Base-by-base conservation (phyloP, 805 yeast genomes). In the Yarrowia sp. region DNA sequence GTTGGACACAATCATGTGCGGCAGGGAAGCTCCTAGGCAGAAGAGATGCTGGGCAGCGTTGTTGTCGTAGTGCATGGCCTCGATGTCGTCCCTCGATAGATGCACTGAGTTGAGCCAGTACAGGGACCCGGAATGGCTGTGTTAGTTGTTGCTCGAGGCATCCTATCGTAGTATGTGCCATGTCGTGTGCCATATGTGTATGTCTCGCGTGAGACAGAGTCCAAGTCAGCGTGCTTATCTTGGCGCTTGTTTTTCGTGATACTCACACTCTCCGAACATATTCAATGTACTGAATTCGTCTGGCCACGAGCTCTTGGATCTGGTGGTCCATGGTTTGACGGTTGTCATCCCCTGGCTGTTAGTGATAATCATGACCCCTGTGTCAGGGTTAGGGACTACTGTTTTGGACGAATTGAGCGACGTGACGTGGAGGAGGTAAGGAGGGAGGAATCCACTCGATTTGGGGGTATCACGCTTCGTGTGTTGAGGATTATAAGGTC, bases 241-340 rank as follows among this genome's bases (percentile, higher is more conserved):
- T 17, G 35, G 32, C 22, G 33, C 66, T 28, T n/a, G 14, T n/a
- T 12, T 19, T 30, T n/a, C 44, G 19, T 38, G 41, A 24, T 32
- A 67, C 71, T 48, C 66, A 70, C 71, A 69, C 69, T 26, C 65
- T 63, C 38, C 65, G 62, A 7, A 70, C 66, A 41, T 70, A 70
- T 22, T 70, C 72, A 32, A 58, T 58, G 63, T 58, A 43, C 32
- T 58, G 63, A 32, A 43, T 41, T 4, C 65, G 70, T 49, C 30
- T 69, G 56, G 21, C 70, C 38, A 70, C 46, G n/a, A 71, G 68
- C 66, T 68, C 68, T 21, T 70, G 71, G 17, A 70, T 58, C 44
- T 49, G 65, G 4, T 52, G 44, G 41, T 46, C 64, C 52, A 59
- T 46, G 58, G 58, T 59, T 58, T 59, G 64, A 41, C 64, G 30